A percentile compares a stretch with the other conserved stretches of the same genome.
phyloP scores from a whole-genome alignment of 2,329 filamentous ascomycete genomes.

The Fusarium hostae region DNA sequence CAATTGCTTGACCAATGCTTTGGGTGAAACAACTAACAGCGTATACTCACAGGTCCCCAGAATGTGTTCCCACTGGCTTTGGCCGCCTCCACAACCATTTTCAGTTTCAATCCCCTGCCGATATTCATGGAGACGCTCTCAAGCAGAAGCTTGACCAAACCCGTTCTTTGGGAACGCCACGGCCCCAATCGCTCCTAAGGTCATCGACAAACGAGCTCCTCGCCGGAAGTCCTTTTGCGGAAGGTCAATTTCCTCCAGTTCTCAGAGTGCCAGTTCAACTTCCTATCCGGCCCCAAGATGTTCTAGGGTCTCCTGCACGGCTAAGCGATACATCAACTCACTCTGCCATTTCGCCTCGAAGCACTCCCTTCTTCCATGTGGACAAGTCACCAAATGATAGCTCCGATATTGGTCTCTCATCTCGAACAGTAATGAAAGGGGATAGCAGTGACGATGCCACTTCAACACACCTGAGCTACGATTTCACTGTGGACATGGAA shows the following conservation, averaged over 20 bases:
- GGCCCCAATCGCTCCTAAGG: slow-evolving; percentile 57
- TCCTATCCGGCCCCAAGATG: slow-evolving; percentile 52
- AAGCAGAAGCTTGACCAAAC: slow-evolving; percentile 65
- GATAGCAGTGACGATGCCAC: slow-evolving; percentile 65
- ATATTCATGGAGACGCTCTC: slow-evolving; percentile 61
- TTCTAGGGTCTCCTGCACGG: slow-evolving; percentile 58
- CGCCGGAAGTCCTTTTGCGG: slow-evolving; percentile 50
- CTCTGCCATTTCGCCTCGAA: slow-evolving; percentile 60
- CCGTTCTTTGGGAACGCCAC: slow-evolving; percentile 58
- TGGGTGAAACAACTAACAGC: slow-evolving; percentile 29
- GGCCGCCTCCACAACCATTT: slow-evolving; percentile 63
- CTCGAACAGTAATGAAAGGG: slow-evolving; percentile 56
- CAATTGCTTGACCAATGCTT: neutral
- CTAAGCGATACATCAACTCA: slow-evolving; percentile 59
- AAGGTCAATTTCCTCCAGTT: slow-evolving; percentile 54
- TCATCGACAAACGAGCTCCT: slow-evolving; percentile 54
- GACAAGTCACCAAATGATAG: slow-evolving; percentile 57
- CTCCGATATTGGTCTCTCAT: slow-evolving; percentile 60
- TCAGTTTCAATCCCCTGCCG: slow-evolving; percentile 58
- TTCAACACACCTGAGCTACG: slow-evolving; percentile 56
- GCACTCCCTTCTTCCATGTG: slow-evolving; percentile 54
- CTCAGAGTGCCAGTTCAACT: slow-evolving; percentile 57
- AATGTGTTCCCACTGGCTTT: slow-evolving; percentile 54
- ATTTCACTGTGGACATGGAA: slow-evolving; percentile 56
- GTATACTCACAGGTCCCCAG: slow-evolving; percentile 51